Conservation (phyloP, 2,329 filamentous ascomycete genomes). For the Diplodia sapinea region DNA sequence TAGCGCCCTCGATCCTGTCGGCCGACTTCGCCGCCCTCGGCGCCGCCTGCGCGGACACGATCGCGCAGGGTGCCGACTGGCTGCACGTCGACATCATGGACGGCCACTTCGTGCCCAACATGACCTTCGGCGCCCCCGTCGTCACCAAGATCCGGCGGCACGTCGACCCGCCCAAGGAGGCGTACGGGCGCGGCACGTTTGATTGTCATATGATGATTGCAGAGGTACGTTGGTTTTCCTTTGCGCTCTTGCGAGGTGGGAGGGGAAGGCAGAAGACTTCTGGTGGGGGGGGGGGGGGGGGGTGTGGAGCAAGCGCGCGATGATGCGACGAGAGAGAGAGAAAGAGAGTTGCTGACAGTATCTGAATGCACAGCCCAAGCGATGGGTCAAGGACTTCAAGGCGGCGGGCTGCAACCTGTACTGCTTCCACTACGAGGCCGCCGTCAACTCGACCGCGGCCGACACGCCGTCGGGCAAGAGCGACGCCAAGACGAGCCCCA, state of each 20-base stretch:
- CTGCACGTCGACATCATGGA: slow-evolving; percentile 69
- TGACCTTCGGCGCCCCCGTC: slow-evolving; percentile 94
- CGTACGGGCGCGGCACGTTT: slow-evolving; percentile 85
- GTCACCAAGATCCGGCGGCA: slow-evolving; percentile 91
- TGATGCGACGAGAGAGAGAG: neutral
- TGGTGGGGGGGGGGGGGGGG: neutral
- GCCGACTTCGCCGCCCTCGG: slow-evolving; percentile 93
- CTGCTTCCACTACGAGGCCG: slow-evolving; percentile 99
- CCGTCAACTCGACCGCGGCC: slow-evolving; percentile 79
- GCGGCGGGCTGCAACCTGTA: slow-evolving; percentile 96
- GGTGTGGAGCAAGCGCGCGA: neutral
- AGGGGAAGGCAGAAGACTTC: neutral
- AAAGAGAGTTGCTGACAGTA: neutral
- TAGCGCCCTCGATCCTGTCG: slow-evolving; percentile 96
- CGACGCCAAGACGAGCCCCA: slow-evolving; percentile 77
- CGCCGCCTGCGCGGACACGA: slow-evolving; percentile 83
- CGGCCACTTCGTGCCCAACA: slow-evolving; percentile 97
- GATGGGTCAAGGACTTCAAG: slow-evolving; percentile 96
- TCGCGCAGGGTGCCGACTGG: slow-evolving; percentile 75
- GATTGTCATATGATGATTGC: slow-evolving; percentile 99
- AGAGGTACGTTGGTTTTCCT: slow-evolving; percentile 65
- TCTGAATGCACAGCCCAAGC: slow-evolving; percentile 74
- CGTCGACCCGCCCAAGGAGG: slow-evolving; percentile 74
- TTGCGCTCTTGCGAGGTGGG: too few species aligned
- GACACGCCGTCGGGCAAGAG: slow-evolving; percentile 74